These are phyloP conservation scores for Pleochaeta shiraiana DNA, from an alignment of 2,329 filamentous ascomycete species.

Conservation along the genomic window DNA sequence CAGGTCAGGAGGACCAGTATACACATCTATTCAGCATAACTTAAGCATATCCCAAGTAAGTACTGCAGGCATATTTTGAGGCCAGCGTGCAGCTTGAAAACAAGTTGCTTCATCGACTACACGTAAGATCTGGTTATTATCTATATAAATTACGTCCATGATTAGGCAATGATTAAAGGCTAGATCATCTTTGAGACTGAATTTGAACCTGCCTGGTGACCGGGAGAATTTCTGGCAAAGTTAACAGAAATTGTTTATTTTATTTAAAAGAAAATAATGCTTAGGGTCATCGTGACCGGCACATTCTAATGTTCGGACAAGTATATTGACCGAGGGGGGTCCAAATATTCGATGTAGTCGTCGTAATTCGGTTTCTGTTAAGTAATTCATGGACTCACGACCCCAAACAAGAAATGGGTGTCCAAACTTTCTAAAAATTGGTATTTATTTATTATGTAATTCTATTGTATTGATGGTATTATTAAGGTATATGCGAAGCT, in stretches of 20 bases:
- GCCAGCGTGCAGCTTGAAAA: constrained; percentile 4
- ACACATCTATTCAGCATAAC: constrained; percentile 5
- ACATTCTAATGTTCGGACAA: neutral
- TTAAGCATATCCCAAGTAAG: constrained; percentile 4
- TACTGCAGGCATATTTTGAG: neutral
- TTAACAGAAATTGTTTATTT: neutral
- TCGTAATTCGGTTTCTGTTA: neutral
- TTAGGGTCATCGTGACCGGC: neutral
- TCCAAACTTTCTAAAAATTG: neutral
- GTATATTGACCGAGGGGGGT: neutral
- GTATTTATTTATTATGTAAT: neutral
- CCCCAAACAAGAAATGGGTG: neutral
- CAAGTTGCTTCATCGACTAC: constrained; percentile 2
- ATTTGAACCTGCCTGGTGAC: constrained; percentile 3
- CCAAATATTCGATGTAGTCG: neutral
- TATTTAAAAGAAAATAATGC: neutral
- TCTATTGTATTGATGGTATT: neutral
- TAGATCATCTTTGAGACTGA: neutral
- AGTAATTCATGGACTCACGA: neutral
- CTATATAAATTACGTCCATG: neutral
- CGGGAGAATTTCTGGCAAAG: neutral
- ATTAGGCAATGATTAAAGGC: constrained; percentile 5
- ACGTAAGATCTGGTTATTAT: constrained; percentile 4
- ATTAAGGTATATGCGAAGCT: neutral
- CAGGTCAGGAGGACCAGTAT: neutral